Percentiles rank a stretch among this genome's conserved stretches.
Evolutionary conservation across 495 filamentous ascomycete species (phyloP).

Genomic region (Tuber microsphaerosporum): DNA sequence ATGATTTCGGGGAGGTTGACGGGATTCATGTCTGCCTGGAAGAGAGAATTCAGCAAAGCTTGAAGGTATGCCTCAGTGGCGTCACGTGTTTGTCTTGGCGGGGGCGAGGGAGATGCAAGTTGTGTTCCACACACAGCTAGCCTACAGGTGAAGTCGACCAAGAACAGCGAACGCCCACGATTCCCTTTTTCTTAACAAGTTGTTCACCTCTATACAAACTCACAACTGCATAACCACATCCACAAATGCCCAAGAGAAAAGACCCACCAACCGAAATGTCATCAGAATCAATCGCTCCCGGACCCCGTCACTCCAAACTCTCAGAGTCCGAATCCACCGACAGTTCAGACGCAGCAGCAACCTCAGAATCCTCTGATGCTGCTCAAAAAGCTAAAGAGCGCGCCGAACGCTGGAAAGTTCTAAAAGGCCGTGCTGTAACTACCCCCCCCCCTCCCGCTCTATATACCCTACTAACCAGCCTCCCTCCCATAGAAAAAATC

Average conservation of each 20-base stretch:
- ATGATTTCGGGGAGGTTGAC: background rate
- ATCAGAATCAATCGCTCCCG: conserved; percentile 6
- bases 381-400: conserved; percentile 53
- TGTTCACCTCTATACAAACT: conserved; percentile 7
- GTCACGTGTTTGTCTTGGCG: conserved; percentile 4
- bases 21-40: background rate
- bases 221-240: conserved; percentile 4
- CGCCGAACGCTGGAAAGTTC: conserved; percentile 68
- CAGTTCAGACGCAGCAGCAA: conserved; percentile 6
- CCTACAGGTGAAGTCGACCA: background rate
- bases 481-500: conserved; percentile 54
- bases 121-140: no score
- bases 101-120: background rate
- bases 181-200: background rate
- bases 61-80: background rate
- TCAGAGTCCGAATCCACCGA: conserved; percentile 21
- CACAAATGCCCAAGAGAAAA: conserved; percentile 29
- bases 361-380: conserved; percentile 32
- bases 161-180: background rate
- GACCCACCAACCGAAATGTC: conserved; percentile 11
- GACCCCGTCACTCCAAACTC: conserved; percentile 25
- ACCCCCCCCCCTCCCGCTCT: background rate
- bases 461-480: conserved; percentile 28
- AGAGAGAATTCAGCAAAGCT: background rate
- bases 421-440: conserved; percentile 67